Evolutionary conservation across 108 stramenopile genomes (phyloP).

Genomic region (Skeletonema marinoi): DNA sequence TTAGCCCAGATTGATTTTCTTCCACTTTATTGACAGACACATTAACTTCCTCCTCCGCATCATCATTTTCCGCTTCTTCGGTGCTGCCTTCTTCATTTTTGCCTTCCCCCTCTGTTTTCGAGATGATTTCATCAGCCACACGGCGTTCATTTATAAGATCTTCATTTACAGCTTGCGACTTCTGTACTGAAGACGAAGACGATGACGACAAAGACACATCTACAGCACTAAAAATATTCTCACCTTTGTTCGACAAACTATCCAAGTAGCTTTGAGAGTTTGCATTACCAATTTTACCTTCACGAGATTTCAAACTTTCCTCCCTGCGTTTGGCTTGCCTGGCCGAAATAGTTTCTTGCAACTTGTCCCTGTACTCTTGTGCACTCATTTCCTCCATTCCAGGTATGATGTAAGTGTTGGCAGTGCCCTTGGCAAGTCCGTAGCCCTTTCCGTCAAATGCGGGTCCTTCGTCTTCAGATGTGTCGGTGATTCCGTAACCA

Average conservation of each 20-base stretch:
- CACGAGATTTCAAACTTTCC: conserved; percentile 8
- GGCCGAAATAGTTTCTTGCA: conserved; percentile 67
- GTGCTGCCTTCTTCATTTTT: not conserved
- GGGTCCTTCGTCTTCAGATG: conserved; percentile 48
- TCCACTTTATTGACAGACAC: not conserved
- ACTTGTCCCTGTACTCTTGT: conserved; percentile 73
- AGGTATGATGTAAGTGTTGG: conserved; percentile 75
- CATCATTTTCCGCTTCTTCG: conserved; percentile 2
- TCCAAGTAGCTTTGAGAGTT: conserved; percentile 26
- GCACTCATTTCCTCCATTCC: conserved; percentile 86
- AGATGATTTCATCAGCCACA: not conserved
- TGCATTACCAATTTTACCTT: conserved; percentile 38
- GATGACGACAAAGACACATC: conserved; percentile 1
- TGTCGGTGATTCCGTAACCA: conserved; percentile 20
- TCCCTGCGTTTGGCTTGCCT: conserved; percentile 54
- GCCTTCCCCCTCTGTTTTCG: not conserved
- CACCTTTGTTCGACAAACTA: conserved; percentile 21
- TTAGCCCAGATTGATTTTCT: not conserved
- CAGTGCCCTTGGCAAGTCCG: conserved; percentile 68
- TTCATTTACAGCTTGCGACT: not conserved
- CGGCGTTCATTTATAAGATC: not conserved
- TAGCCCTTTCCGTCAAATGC: conserved; percentile 60
- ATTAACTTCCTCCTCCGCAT: not conserved
- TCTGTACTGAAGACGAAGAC: conserved; percentile 1
- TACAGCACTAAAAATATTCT: not conserved